Conservation (phyloP, 495 filamentous ascomycete species). For the Thermothielavioides terrestris region DNA sequence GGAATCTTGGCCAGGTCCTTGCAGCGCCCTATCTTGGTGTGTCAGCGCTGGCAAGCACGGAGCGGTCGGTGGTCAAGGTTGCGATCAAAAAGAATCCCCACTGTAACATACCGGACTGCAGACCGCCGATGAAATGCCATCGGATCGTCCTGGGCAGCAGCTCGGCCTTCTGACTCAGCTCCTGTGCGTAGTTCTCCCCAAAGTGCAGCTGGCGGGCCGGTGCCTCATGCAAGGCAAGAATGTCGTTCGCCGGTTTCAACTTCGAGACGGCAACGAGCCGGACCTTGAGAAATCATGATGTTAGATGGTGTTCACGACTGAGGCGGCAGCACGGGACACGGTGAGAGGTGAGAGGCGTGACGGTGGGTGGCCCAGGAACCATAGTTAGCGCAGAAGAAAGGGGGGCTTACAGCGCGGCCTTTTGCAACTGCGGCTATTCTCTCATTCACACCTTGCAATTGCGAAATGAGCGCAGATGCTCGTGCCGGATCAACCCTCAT, state of each 20-base stretch:
- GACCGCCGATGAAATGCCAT: slow-evolving; percentile 94
- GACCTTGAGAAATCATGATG: slow-evolving; percentile 38
- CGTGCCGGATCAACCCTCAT: slow-evolving; percentile 47
- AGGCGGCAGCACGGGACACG: too few relatives aligned
- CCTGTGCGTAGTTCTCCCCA: slow-evolving; percentile 95
- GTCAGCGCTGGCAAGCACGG: background rate
- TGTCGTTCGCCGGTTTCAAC: slow-evolving; percentile 80
- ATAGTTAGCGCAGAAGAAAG: background rate
- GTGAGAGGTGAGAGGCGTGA: too few relatives aligned
- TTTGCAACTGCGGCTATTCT: slow-evolving; percentile 37
- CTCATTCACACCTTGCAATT: slow-evolving; percentile 39
- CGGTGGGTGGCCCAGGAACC: too few relatives aligned
- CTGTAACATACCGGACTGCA: slow-evolving; percentile 58
- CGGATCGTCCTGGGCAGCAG: slow-evolving; percentile 66
- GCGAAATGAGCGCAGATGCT: slow-evolving; percentile 39
- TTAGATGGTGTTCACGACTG: too few relatives aligned
- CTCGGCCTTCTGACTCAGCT: slow-evolving; percentile 76
- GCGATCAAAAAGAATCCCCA: too few relatives aligned
- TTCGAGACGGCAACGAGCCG: slow-evolving; percentile 92
- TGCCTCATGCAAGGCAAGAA: slow-evolving; percentile 66
- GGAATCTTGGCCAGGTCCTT: slow-evolving; percentile 74
- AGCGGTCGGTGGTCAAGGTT: background rate
- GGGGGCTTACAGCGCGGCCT: slow-evolving; percentile 36
- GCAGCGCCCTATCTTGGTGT: slow-evolving; percentile 68
- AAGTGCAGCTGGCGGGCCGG: slow-evolving; percentile 64